Evolutionary conservation across 495 filamentous ascomycete species (phyloP), one percentile per base, ranked within the genome.

Genomic region (Penicillium steckii): DNA sequence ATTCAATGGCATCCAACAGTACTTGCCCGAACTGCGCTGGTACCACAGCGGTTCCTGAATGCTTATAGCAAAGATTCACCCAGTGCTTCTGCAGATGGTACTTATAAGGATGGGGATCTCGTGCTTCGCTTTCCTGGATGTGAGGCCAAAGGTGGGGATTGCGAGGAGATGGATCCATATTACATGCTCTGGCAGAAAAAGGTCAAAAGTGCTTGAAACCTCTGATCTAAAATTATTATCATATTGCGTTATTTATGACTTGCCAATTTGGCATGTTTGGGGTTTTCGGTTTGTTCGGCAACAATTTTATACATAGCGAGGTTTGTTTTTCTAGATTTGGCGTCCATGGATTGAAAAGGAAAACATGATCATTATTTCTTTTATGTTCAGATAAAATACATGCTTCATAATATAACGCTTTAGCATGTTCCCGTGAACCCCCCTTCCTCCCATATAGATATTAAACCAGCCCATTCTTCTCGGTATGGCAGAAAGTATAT

Each of bases 1-100:
- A 83, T 93, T 26, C 94, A 96, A 77, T 99, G 95, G 95, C 95
- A 99, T 66, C 91, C 94, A n/a, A 99, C 94, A 1, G 90, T 97
- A 46, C 80, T 99, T 17, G 87, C 91, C 18, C 90, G 90, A 59
- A 70, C 96, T 48, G 91, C 88, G 1, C 73, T 99, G 10, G 72
- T 99, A 17, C 90, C 91, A 3, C 93, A 97, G 71, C 80, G 84
- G 17, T 72, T 79, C 30, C 69, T 99, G 60, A 95, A 95, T 66
- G 77, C 90, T 3, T 96, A 95, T 65, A 78, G 72, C 59, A 67
- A 73, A 22, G 78, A 81, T 46, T 72, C 77, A 6, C 53, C 66
- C 1, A 72, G 68, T 22, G 66, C 66, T 10, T 64, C 66, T n/a
- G 57, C 49, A 19, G 76, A 81, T 59, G 82, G 77, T 6, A 65